Evolutionary conservation across 2,329 filamentous ascomycete species (phyloP), one percentile per base, ranked within the genome.

Genomic region (Cyanodermella asteris): DNA sequence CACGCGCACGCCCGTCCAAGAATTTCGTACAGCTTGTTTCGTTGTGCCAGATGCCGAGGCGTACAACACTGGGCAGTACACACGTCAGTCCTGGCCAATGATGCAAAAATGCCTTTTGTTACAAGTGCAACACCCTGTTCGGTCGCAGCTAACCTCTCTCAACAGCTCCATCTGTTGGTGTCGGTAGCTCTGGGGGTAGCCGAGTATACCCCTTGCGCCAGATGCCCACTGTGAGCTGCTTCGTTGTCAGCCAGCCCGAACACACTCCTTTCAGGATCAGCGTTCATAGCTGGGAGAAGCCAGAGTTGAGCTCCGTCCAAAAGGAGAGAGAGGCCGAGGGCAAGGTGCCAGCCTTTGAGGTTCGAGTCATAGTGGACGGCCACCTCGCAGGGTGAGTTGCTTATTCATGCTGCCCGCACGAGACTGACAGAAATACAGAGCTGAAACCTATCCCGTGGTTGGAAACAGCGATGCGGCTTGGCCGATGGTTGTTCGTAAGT

Each of bases 11-110:
- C 80, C 80, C 1, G 48, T 82, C 28, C 75, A 77, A 45, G 80
- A 90, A 47, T 91, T 87, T 57, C 72, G 69, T 41, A 77, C 76
- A 6, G 59, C 65, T 31, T 90, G 76, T 44, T 72, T 74, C 43
- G 66, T 72, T 16, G 61, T 70, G 18, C 50, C 50, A 29, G 61
- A 64, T 32, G 44, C 42, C 34, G 50, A 52, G 51, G 32, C 28
- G 43, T 21, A 17, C 14, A n/a, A n/a, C n/a, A n/a, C n/a, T n/a
- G n/a, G n/a, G n/a, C n/a, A n/a, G n/a, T n/a, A n/a, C n/a, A n/a
- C n/a, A n/a, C n/a, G n/a, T n/a, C n/a, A n/a, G n/a, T n/a, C n/a
- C n/a, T n/a, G n/a, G n/a, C n/a, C n/a, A n/a, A n/a, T n/a, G n/a
- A n/a, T n/a, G n/a, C n/a, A n/a, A n/a, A n/a, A n/a, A n/a, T n/a